These are phyloP conservation scores for Cryptococcus sp. DNA, from an alignment of 1,284 basidiomycete genomes.

Conservation along the genomic window DNA sequence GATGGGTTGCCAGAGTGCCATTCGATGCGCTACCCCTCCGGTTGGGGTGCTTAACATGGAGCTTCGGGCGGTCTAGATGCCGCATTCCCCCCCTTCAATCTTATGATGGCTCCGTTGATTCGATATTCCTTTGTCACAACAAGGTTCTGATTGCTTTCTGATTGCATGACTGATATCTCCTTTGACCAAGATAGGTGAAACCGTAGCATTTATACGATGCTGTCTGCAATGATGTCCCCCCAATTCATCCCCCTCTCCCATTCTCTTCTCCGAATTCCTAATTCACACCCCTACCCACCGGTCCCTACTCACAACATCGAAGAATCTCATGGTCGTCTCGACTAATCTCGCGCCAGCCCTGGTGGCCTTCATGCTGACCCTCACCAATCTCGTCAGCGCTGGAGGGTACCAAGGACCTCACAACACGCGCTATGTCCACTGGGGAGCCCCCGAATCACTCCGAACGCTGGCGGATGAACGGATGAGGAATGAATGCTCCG, in stretches of 20 bases:
- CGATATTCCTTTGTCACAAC: no score
- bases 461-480: neutral
- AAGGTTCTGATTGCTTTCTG: no score
- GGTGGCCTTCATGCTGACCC: neutral
- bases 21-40: no score
- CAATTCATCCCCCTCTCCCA: neutral
- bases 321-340: neutral
- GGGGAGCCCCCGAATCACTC: neutral
- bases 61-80: no score
- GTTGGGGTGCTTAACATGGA: no score
- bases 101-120: no score
- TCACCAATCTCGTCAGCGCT: neutral
- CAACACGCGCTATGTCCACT: neutral
- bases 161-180: no score
- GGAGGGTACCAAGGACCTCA: neutral
- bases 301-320: neutral
- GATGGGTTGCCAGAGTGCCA: no score
- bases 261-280: neutral
- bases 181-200: no score
- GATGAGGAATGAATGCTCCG: constrained; percentile 1
- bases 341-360: neutral
- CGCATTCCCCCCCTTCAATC: no score
- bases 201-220: neutral
- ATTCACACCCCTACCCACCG: neutral
- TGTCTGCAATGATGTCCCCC: neutral